A percentile compares a stretch with the other conserved stretches of the same genome.
phyloP scores from a whole-genome alignment of 768 basidiomycete genomes.

The Russula ochroleuca region DNA sequence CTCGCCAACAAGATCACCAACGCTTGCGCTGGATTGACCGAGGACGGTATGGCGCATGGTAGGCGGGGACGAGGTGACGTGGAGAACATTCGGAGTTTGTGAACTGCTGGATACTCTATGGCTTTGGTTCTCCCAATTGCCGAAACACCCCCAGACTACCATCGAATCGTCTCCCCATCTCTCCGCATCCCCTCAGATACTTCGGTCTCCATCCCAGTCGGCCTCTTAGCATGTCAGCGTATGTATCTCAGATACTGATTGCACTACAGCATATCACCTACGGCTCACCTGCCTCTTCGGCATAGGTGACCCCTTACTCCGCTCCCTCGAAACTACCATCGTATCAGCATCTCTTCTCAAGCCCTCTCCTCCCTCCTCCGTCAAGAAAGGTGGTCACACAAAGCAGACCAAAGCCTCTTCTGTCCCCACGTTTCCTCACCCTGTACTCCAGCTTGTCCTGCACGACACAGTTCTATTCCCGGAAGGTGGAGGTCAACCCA shows the following conservation, averaged over 20 bases:
- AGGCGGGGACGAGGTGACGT: too few species aligned
- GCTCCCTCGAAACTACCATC: conserved; percentile 53
- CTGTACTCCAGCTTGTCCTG: conserved; percentile 60
- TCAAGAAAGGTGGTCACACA: conserved; percentile 42
- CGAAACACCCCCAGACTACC: conserved; percentile 55
- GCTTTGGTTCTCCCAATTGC: conserved; percentile 40
- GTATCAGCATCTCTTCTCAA: conserved; percentile 48
- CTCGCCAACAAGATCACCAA: neutral
- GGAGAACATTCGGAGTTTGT: neutral
- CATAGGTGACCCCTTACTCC: conserved; percentile 66
- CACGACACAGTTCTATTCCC: conserved; percentile 80
- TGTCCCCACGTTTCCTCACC: conserved; percentile 42
- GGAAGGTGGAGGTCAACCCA: conserved; percentile 79
- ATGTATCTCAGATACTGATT: conserved; percentile 27
- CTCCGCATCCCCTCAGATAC: conserved; percentile 52
- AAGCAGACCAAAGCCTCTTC: conserved; percentile 56
- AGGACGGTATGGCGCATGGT: conserved; percentile 25
- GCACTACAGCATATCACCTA: neutral
- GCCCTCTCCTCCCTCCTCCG: conserved; percentile 37
- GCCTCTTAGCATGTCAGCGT: conserved; percentile 79
- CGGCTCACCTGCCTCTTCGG: neutral
- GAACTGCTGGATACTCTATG: conserved; percentile 31
- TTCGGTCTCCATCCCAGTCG: conserved; percentile 58
- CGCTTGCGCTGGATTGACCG: conserved; percentile 5
- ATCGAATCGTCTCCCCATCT: conserved; percentile 57